Evolutionary conservation across 192 early-diverging fungal genomes (phyloP).

Genomic region (Coemansia sp.): DNA sequence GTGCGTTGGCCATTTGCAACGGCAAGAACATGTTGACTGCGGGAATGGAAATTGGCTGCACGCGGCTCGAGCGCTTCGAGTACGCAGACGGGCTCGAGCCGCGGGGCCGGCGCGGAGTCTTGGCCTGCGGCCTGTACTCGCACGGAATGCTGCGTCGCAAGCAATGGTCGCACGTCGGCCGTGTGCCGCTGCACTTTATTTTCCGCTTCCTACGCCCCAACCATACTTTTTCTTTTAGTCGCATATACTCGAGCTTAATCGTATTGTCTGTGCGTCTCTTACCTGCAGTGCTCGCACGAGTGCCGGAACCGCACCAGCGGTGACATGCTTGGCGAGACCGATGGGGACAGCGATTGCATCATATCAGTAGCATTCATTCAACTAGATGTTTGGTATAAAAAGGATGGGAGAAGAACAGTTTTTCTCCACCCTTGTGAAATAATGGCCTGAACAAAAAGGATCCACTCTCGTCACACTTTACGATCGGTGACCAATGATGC

Average conservation of each 20-base stretch:
- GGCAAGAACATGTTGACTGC: neutral
- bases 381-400: conserved; percentile 11
- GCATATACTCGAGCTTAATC: neutral
- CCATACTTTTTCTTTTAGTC: neutral
- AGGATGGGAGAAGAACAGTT: conserved; percentile 7
- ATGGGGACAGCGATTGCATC: conserved; percentile 10
- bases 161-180: conserved; percentile 51
- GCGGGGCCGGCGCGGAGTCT: conserved; percentile 26
- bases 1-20: neutral
- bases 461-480: neutral
- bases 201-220: conserved; percentile 40
- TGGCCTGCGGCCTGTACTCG: conserved; percentile 47
- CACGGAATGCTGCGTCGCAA: conserved; percentile 36
- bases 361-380: conserved; percentile 7
- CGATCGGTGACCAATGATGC: conserved; percentile 1
- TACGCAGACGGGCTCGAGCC: neutral
- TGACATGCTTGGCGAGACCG: conserved; percentile 13
- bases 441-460: neutral
- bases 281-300: conserved; percentile 54
- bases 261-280: neutral
- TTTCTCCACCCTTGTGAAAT: neutral
- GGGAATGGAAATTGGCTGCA: conserved; percentile 25
- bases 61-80: neutral
- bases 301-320: conserved; percentile 43
- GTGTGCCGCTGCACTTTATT: conserved; percentile 54